Evolutionary conservation across 208 protist genomes (phyloP), one percentile per base, ranked within the genome.

Genomic region (Acanthamoeba triangularis): DNA sequence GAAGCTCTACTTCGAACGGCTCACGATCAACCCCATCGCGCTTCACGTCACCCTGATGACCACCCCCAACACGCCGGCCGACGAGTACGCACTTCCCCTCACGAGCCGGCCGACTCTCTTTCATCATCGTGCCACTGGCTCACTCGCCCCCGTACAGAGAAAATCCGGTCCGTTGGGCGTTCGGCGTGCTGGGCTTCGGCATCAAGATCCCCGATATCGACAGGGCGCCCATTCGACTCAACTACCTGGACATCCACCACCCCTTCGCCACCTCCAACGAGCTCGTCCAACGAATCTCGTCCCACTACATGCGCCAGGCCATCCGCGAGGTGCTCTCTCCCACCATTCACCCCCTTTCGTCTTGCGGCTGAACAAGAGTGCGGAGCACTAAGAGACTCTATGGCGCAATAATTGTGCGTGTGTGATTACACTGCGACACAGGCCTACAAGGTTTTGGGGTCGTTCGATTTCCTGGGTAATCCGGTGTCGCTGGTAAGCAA

Each of bases 381-480:
- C 5, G 16, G 5, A 23, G 72, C 72, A 82, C 72, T 41, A 41
- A 41, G 3, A 41, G 3, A 4, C 3, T n/a, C 47, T 18, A 44
- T 8, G n/a, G 28, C 41, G 41, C 30, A 16, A 35, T 82, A 5
- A 76, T 47, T 80, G 72, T 47, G 72, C 37, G 37, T 41, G 37
- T 41, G 37, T 3, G 37, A 41, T 41, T 41, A 41, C 37, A 41
- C 37, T 41, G 37, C 47, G 13, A 25, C 16, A 44, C 90, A 97
- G 95, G 35, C 97, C 2, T 97, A 97, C 90, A 98, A 97, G 72
- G 76, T 98, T 0, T 20, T 98, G 14, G 97, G 98, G 0, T 97
- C 97, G 13, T 95, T 97, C 14, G 98, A 98, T 41, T 93, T 97
- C 33, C 94, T 98, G 47, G 98, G 98, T 90, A 98, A 98, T 69